A percentile compares a stretch with the other conserved stretches of the same genome.
Evolutionary conservation across 1,284 basidiomycete species (phyloP).

Genomic region (Inonotus hispidus): DNA sequence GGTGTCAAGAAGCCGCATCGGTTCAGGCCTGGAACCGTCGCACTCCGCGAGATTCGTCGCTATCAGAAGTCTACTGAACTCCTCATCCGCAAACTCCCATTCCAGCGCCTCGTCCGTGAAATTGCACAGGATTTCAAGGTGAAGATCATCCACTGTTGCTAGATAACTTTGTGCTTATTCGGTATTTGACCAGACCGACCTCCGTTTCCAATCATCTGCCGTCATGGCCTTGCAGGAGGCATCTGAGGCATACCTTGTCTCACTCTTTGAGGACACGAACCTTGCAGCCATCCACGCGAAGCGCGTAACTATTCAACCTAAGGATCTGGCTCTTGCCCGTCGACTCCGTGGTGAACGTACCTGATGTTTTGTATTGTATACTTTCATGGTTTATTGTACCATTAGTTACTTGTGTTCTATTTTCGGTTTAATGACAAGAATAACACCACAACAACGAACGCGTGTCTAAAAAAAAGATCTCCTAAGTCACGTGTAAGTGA

Average conservation of each 20-base stretch:
- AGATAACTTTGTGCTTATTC: constrained; percentile 2
- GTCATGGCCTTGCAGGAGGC: constrained; percentile 77
- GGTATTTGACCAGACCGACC: constrained; percentile 51
- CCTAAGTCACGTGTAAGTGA: neutral
- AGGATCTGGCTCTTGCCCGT: constrained; percentile 67
- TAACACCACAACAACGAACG: neutral
- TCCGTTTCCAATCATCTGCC: constrained; percentile 78
- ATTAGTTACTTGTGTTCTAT: neutral
- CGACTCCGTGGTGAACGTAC: constrained; percentile 63
- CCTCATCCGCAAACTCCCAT: constrained; percentile 71
- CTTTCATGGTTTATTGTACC: constrained; percentile 3
- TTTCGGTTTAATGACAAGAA: neutral
- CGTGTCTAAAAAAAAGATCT: neutral
- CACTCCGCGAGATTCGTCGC: constrained; percentile 78
- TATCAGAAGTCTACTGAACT: constrained; percentile 82
- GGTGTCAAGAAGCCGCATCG: constrained; percentile 79
- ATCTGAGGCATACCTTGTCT: constrained; percentile 73
- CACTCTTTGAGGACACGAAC: constrained; percentile 69
- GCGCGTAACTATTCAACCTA: constrained; percentile 66
- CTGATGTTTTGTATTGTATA: constrained; percentile 4
- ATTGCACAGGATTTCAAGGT: constrained; percentile 71
- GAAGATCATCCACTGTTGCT: constrained; percentile 24
- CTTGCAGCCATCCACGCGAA: constrained; percentile 68
- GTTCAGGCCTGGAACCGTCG: constrained; percentile 60
- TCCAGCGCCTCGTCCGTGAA: constrained; percentile 72